Evolutionary conservation across 1,139 yeast genomes (phyloP).

Genomic region (Magnusiomyces tetraspermus): DNA sequence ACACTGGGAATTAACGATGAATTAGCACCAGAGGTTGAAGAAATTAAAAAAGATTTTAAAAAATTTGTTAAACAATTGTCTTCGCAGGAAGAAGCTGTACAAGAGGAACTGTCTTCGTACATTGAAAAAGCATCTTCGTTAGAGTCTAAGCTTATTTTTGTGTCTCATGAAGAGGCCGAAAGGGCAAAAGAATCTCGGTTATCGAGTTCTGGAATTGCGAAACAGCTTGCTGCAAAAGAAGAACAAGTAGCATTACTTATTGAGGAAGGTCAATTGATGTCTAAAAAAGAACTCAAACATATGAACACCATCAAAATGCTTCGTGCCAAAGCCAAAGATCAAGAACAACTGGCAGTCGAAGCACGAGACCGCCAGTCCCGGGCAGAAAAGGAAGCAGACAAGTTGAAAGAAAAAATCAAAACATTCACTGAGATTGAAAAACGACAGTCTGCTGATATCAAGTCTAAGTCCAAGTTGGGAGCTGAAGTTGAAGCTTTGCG

Average conservation of each 20-base stretch:
- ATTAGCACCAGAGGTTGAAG: neutral
- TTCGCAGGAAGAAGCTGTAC: neutral
- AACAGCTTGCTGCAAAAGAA: constrained; percentile 41
- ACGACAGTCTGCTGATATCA: constrained; percentile 17
- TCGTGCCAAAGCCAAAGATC: constrained; percentile 39
- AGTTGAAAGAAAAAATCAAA: constrained; percentile 18
- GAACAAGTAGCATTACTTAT: constrained; percentile 48
- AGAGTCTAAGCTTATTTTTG: constrained; percentile 23
- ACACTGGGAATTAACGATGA: neutral
- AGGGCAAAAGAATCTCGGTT: constrained; percentile 20
- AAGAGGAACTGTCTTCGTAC: constrained; percentile 15
- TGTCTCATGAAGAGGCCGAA: constrained; percentile 24
- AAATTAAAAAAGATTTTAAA: neutral
- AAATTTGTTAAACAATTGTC: neutral
- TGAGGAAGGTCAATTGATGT: constrained; percentile 71
- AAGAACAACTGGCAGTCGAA: constrained; percentile 21
- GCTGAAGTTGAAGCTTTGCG: constrained; percentile 20
- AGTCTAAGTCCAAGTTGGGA: constrained; percentile 18
- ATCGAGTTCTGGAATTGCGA: constrained; percentile 20
- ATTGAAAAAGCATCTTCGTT: constrained; percentile 21
- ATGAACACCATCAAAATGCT: constrained; percentile 59
- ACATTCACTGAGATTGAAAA: constrained; percentile 18
- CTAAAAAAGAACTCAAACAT: constrained; percentile 62
- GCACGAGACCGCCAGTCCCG: constrained; percentile 19
- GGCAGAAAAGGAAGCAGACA: constrained; percentile 20